Evolutionary conservation across 2,329 filamentous ascomycete species (phyloP), one percentile per base, ranked within the genome.

Genomic region (Aureobasidium sp.): DNA sequence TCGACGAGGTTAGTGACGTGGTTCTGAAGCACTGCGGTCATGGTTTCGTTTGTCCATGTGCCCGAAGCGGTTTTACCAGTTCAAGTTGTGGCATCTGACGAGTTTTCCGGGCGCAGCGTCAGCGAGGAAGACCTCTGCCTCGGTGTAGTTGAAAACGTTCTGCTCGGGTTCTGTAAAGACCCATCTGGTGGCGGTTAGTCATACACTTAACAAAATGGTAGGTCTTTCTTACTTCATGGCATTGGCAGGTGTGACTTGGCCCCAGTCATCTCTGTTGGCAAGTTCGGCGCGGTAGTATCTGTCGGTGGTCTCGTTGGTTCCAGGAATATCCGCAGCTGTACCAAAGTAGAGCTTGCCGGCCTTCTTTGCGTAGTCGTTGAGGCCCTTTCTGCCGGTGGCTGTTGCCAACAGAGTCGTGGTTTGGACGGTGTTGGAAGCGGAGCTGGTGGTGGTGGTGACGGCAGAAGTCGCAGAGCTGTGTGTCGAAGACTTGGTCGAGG

Each of bases 201-300:
- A 36, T 31, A 20, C 6, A 15, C 15, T 45, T n/a, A 45, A 36
- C 41, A 12, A 29, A 25, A 55, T 45, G 22, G 25, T 42, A 20
- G 25, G 15, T 36, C 4, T 34, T 9, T 57, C 45, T 51, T 60
- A 60, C 57, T 84, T 84, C 71, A 85, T 82, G 2, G 80, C 79
- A 70, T 89, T 89, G 53, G 81, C 83, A 0, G 85, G 84, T 0
- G 85, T 87, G 29, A 87, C 78, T 70, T 85, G 81, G 36, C 86
- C 86, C 67, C 88, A 88, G 68, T 87, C 84, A 51, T 76, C 74
- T 8, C 69, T 74, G 70, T 86, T 75, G 65, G 78, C 78, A 45
- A 86, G 75, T 64, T 87, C 82, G 22, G 74, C 71, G 20, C 79
- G 73, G 71, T 88, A 89, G 31, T 77, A 68, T 14, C 73, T 69